phyloP scores from a whole-genome alignment of 331 rosid species.

The Rosa hybrid region DNA sequence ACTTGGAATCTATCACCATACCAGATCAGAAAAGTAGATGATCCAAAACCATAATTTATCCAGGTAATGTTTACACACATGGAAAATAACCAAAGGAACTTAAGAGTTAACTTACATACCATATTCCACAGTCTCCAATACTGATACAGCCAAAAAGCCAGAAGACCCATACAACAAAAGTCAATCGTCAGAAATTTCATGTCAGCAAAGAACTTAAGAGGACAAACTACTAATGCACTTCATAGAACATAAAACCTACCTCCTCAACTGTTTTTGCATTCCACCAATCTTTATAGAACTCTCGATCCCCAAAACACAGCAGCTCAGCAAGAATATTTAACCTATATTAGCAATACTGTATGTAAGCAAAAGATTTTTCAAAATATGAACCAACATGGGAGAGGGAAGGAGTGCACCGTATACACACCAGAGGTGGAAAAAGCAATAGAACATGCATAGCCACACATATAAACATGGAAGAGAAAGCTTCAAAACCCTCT shows the following conservation, averaged over 20 bases:
- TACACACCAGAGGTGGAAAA: constrained; percentile 93
- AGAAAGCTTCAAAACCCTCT: constrained; percentile 95
- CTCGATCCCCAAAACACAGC: constrained; percentile 96
- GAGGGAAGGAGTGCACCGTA: neutral
- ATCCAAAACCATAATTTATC: neutral
- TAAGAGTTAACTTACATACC: constrained; percentile 48
- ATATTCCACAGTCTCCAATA: constrained; percentile 99
- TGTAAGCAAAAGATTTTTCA: constrained; percentile 24
- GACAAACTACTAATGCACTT: neutral
- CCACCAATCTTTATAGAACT: constrained; percentile 99
- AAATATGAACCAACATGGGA: constrained; percentile 16
- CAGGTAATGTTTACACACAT: neutral
- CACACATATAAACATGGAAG: constrained; percentile 96
- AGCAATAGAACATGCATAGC: constrained; percentile 99
- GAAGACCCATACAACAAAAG: constrained; percentile 36
- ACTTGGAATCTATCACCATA: neutral
- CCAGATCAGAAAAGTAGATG: neutral
- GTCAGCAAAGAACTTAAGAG: constrained; percentile 22
- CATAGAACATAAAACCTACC: constrained; percentile 43
- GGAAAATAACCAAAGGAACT: neutral
- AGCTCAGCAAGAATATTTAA: constrained; percentile 96
- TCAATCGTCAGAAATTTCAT: constrained; percentile 28
- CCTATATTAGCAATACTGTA: constrained; percentile 50
- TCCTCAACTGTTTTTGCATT: constrained; percentile 95
- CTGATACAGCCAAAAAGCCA: constrained; percentile 56